Base-by-base conservation (phyloP, 768 basidiomycete species). In the Lentinula lateritia region DNA sequence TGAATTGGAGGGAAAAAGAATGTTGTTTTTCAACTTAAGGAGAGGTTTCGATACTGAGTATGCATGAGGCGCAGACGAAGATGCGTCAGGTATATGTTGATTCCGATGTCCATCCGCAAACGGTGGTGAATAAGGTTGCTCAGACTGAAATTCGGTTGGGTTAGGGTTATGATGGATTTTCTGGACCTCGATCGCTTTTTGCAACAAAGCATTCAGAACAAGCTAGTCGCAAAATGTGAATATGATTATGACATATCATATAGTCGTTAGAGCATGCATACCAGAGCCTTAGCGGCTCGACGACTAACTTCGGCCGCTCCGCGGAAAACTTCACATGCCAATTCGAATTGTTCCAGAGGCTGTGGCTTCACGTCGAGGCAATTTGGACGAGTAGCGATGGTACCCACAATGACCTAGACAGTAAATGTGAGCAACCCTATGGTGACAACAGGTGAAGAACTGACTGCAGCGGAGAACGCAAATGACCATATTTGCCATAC, bases 401-500 rank as follows among this genome's bases (percentile, higher is more conserved):
- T 82, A 5, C 83, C 84, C 3, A 86, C 72, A 35, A 83, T 74
- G 13, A 86, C 72, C 84, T 85, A 48, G 34, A 39, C 28, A 45
- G 32, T 5, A 18, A 23, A 52, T 28, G 16, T 23, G 53, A 61
- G 13, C 16, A 8, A 10, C 50, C 34, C 43, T 41, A 42, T 20
- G 46, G 12, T 34, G 13, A 18, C 16, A 23, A 35, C 6, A 28
- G 20, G 23, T 59, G n/a, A 62, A 48, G 9, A 12, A 65, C 79
- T 69, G 67, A 85, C 83, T 42, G 83, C 77, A 15, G 86, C 79
- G 12, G 80, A 76, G 67, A 86, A 86, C 1, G 80, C 75, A 52
- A 79, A 72, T 1, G 83, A 77, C 86, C 86, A 88, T 60, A 84
- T 79, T 57, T 77, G 75, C 83, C 83, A 87, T 32, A 88, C 71